Evolutionary conservation across 352 stramenopile species (phyloP), one percentile per base, ranked within the genome.

Genomic region (Globisporangium iwayamae): DNA sequence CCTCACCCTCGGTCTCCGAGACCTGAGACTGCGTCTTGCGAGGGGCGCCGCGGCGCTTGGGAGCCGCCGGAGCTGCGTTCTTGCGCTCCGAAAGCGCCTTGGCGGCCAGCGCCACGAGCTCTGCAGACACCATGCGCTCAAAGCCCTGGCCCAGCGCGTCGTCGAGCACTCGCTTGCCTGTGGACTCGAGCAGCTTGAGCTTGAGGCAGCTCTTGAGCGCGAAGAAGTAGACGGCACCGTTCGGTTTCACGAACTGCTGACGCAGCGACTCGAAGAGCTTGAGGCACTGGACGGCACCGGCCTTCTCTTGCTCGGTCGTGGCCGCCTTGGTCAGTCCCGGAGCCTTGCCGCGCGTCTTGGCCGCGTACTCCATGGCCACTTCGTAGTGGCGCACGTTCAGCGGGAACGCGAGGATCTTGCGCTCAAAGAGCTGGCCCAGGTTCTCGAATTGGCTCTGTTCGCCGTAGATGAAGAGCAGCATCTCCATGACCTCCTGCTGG

Each of bases 261-360:
- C 83, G 82, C 39, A 94, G 72, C 56, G 76, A 66, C 70, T 93
- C 81, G 43, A 93, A 94, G 54, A 94, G 66, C 66, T 84, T 80
- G 56, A 94, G 68, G 53, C 73, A 81, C 41, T 82, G 62, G 16
- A 78, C 67, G 7, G 82, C 68, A 8, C 78, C 82, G 5, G 65
- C 55, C 7, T 56, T 41, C 20, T 66, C 68, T 0, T 74, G 66
- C 25, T 68, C 70, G 25, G 70, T 28, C 8, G 62, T 60, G 6
- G 67, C 71, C 4, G 60, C 51, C 43, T 73, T 60, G 3, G 73
- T 59, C 13, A 59, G 14, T 3, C 32, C 28, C 14, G 25, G 14
- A 5, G 36, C 9, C n/a, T 30, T 30, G 20, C 51, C 20, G 48
- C 62, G 53, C 25, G 62, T 55, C 43, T 56, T 58, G 13, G 45